Percentiles rank a stretch among this genome's conserved stretches.
Evolutionary conservation across 345 rosid species (phyloP).

Genomic region (Barbarea vulgaris): DNA sequence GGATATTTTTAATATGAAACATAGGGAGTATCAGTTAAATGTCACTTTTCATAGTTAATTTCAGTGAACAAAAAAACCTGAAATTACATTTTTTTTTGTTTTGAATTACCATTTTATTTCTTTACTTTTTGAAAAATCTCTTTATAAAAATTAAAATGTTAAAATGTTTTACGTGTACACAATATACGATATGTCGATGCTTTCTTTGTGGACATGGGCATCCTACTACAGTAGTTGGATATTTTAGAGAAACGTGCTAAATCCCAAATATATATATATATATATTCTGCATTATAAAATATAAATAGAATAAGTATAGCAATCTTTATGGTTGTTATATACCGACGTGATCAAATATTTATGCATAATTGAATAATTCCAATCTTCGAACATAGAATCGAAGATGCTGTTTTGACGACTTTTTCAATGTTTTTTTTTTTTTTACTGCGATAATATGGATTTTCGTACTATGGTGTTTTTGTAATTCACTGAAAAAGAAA

Average conservation of each 20-base stretch:
- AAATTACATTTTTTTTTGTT: too few species aligned
- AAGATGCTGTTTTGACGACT: conserved; percentile 11
- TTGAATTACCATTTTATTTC: too few species aligned
- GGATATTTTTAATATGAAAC: too few species aligned
- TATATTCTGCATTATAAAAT: background rate
- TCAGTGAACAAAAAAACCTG: too few species aligned
- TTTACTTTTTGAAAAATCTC: too few species aligned
- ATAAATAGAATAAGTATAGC: background rate
- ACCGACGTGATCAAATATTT: background rate
- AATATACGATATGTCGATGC: background rate
- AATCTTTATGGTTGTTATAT: background rate
- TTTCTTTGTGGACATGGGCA: background rate
- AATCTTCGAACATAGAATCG: conserved; percentile 6
- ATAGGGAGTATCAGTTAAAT: too few species aligned
- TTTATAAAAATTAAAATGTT: too few species aligned
- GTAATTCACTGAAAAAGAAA: background rate
- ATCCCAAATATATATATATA: background rate
- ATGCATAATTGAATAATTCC: background rate
- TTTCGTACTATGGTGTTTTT: conserved; percentile 15
- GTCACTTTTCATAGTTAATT: background rate
- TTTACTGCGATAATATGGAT: conserved; percentile 5
- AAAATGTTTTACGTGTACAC: background rate
- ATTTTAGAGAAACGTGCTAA: background rate
- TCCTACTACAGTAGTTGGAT: background rate
- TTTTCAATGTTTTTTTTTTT: background rate